A percentile compares a stretch with the other conserved stretches of the same genome.
Evolutionary conservation across 2,329 filamentous ascomycete species (phyloP).

Genomic region (Huntiella savannae): DNA sequence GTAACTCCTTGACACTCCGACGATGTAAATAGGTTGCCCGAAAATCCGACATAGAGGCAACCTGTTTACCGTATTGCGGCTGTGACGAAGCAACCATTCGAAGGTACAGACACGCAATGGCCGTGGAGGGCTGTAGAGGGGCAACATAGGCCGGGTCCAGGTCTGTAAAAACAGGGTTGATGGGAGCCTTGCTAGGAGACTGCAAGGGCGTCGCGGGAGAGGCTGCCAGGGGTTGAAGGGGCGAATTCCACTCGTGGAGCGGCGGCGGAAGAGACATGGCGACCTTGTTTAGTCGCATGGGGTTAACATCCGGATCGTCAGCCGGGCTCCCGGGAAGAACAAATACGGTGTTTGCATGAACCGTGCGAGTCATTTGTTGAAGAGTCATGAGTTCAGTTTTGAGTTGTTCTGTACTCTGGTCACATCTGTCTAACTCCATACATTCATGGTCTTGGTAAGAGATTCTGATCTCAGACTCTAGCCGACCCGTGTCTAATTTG

Average conservation of each 20-base stretch:
- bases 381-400: constrained; percentile 60
- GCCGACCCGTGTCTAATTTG: not conserved
- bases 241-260: too few relatives aligned
- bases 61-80: constrained; percentile 20
- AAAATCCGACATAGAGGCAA: not conserved
- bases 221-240: too few relatives aligned
- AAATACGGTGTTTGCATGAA: constrained; percentile 56
- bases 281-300: constrained; percentile 55
- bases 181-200: too few relatives aligned
- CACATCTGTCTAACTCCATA: constrained; percentile 5
- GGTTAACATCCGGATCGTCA: constrained; percentile 64
- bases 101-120: too few relatives aligned
- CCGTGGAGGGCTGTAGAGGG: too few relatives aligned
- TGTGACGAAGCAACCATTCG: not conserved
- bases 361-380: constrained; percentile 80
- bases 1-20: constrained; percentile 56
- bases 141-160: too few relatives aligned
- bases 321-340: constrained; percentile 58
- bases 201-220: too few relatives aligned
- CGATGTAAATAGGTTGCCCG: constrained; percentile 71
- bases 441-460: not conserved
- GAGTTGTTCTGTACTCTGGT: constrained; percentile 8
- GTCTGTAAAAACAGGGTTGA: too few relatives aligned
- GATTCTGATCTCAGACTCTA: constrained; percentile 4
- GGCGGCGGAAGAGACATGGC: constrained; percentile 20